A percentile compares a stretch with the other conserved stretches of the same genome.
These are phyloP conservation scores for Phialocephala sp. DNA, from an alignment of 2,329 filamentous ascomycete genomes.

Conservation along the genomic window DNA sequence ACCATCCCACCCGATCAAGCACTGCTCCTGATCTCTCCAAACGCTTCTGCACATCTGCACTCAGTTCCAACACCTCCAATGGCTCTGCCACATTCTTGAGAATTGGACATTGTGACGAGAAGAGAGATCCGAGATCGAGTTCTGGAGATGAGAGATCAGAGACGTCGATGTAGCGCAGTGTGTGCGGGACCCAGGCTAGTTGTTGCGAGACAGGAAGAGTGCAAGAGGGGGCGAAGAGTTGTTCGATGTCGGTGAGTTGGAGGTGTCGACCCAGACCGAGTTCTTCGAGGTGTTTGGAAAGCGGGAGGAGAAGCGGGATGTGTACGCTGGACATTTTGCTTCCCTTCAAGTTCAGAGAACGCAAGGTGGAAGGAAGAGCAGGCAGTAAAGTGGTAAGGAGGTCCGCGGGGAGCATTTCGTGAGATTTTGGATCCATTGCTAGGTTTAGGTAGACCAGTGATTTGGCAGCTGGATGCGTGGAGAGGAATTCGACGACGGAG, in stretches of 20 bases:
- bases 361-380: conserved; percentile 67
- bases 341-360: conserved; percentile 77
- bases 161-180: conserved; percentile 77
- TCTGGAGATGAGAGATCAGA: conserved; percentile 69
- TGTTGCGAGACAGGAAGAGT: conserved; percentile 40
- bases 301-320: conserved; percentile 64
- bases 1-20: conserved; percentile 63
- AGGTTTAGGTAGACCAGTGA: conserved; percentile 75
- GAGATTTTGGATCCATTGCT: conserved; percentile 72
- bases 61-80: conserved; percentile 77
- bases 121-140: conserved; percentile 62
- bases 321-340: conserved; percentile 71
- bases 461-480: conserved; percentile 71
- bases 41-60: conserved; percentile 71
- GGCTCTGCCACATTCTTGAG: conserved; percentile 66
- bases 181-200: conserved; percentile 58
- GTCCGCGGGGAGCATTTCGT: conserved; percentile 70
- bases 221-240: conserved; percentile 37
- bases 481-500: conserved; percentile 72
- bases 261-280: conserved; percentile 74
- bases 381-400: conserved; percentile 71
- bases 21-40: conserved; percentile 54
- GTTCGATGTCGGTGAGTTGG: conserved; percentile 62
- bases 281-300: conserved; percentile 78
- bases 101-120: conserved; percentile 58